Evolutionary conservation across 495 filamentous ascomycete genomes (phyloP), one percentile per base, ranked within the genome.

Genomic region (Neurospora sublineolata): DNA sequence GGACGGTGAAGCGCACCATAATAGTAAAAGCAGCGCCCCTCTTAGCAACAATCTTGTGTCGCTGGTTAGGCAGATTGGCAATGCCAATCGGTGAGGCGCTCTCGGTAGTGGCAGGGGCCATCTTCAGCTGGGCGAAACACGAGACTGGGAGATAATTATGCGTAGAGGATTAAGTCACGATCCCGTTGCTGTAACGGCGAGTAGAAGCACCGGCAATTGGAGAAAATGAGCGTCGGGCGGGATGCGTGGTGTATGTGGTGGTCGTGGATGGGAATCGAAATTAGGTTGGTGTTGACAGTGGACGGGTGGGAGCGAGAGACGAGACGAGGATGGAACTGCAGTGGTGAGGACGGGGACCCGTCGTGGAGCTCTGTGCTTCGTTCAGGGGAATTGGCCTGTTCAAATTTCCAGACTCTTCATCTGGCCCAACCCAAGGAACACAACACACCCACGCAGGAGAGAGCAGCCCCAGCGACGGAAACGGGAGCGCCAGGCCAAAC

Each of bases 41-140:
- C 88, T 99, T 99, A 72, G 95, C 95, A 78, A 99, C 96, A 80
- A 99, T 99, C 89, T 99, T 99, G 88, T 99, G 95, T 80, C 95
- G 89, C 87, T 97, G 94, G 86, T 97, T 97, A 77, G 95, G 94
- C 80, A 97, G 86, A 86, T 99, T 99, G 88, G 95, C 95, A 91
- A 99, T 98, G 87, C 94, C 94, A 92, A 98, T 98, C 78, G 93
- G 93, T 79, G 92, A 92, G 73, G 92, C 91, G 80, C 91, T 92
- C 83, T 97, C 94, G 75, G 89, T 89, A 79, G 91, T 89, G 77
- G 89, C 83, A 75, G 87, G 86, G 79, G 90, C 87, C 92, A 94
- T 94, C 81, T 80, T 89, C 84, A 73, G 67, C 73, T 70, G 74
- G 39, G 7, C 40, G 68, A 73, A 40, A 68, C 70, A 71, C 67